These are phyloP conservation scores for Phalaenopsis aphrodite DNA, from an alignment of 106 monocot species.

Conservation along the genomic window DNA sequence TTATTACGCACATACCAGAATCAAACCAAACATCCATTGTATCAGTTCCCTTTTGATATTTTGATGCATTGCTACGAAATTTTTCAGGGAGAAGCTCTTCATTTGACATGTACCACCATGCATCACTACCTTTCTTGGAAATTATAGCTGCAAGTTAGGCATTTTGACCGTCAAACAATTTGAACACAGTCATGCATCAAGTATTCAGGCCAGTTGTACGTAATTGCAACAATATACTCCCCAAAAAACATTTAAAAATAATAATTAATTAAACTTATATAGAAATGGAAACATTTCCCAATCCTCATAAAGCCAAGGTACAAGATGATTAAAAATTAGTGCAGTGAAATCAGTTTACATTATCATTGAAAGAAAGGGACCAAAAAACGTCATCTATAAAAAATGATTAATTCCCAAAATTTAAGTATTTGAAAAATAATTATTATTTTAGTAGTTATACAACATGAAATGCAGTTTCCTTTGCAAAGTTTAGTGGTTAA, in stretches of 20 bases:
- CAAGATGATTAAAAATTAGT: neutral
- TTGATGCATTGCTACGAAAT: conserved; percentile 59
- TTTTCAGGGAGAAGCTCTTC: conserved; percentile 94
- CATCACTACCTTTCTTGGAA: conserved; percentile 77
- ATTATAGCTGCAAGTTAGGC: conserved; percentile 54
- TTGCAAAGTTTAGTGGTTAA: neutral
- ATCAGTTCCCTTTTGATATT: conserved; percentile 90
- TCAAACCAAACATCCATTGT: conserved; percentile 99
- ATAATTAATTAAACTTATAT: neutral
- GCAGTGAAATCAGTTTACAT: neutral
- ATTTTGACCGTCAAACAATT: neutral
- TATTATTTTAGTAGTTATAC: neutral
- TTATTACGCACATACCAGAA: conserved; percentile 47
- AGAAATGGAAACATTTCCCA: neutral
- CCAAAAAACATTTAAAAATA: neutral
- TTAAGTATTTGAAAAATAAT: neutral
- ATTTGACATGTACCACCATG: conserved; percentile 94
- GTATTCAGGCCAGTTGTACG: neutral
- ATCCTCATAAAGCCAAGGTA: neutral
- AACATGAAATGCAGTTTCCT: neutral
- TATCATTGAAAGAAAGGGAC: neutral
- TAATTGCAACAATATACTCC: neutral
- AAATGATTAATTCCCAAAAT: neutral
- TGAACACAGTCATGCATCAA: neutral
- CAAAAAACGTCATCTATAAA: neutral